phyloP scores from a whole-genome alignment of 108 stramenopile species.

The Fragilaria crotonensis region DNA sequence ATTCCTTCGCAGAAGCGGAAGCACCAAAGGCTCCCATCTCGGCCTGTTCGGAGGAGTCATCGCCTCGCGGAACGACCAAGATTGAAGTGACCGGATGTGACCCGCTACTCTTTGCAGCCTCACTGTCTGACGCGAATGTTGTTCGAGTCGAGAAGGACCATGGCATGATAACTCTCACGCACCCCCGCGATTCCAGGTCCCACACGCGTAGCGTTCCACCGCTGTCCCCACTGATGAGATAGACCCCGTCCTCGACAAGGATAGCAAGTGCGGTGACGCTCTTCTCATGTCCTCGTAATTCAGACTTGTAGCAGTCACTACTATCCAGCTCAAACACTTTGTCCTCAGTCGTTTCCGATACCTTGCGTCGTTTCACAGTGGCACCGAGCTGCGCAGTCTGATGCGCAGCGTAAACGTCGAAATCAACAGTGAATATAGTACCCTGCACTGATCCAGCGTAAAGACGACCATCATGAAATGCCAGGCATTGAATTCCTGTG shows the following conservation, averaged over 20 bases:
- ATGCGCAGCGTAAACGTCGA: slow-evolving; percentile 59
- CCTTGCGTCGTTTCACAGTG: slow-evolving; percentile 2
- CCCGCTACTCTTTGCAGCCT: not conserved
- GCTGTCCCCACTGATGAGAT: slow-evolving; percentile 61
- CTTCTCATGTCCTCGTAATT: slow-evolving; percentile 61
- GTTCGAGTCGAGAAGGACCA: slow-evolving; percentile 40
- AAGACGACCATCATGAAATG: slow-evolving; percentile 27
- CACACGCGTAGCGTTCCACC: slow-evolving; percentile 74
- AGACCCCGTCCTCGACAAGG: slow-evolving; percentile 30
- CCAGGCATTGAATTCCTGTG: slow-evolving; percentile 36
- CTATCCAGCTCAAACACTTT: slow-evolving; percentile 20
- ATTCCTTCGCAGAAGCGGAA: not conserved
- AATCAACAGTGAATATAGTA: slow-evolving; percentile 59
- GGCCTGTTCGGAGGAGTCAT: not conserved
- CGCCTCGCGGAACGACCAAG: slow-evolving; percentile 21
- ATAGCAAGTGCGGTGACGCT: slow-evolving; percentile 55
- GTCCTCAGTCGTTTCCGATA: slow-evolving; percentile 15
- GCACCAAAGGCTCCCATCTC: not conserved
- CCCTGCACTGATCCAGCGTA: slow-evolving; percentile 59
- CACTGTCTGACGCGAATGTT: slow-evolving; percentile 8
- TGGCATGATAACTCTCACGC: slow-evolving; percentile 51
- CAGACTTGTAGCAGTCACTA: slow-evolving; percentile 22
- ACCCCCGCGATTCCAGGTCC: slow-evolving; percentile 63
- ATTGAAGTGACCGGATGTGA: slow-evolving; percentile 56
- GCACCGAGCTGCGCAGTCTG: slow-evolving; percentile 34